phyloP scores from a whole-genome alignment of 768 basidiomycete genomes.

The Tulasnella sp. region DNA sequence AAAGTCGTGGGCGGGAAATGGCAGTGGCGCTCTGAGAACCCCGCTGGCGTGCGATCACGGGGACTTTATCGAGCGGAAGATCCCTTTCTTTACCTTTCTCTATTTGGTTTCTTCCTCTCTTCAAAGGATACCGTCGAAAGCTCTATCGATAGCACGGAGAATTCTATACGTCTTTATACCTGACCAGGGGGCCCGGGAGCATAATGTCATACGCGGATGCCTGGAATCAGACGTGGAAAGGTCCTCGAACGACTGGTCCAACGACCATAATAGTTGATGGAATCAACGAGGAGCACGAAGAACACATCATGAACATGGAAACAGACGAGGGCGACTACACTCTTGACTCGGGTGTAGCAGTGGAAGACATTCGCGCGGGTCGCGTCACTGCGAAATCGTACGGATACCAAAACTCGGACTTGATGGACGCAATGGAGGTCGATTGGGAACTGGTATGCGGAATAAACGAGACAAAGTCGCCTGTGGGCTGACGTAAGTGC shows the following conservation, averaged over 20 bases:
- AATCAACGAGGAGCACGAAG: constrained; percentile 14
- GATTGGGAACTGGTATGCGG: background rate
- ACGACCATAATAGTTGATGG: constrained; percentile 12
- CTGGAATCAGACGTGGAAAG: constrained; percentile 5
- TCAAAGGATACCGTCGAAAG: background rate
- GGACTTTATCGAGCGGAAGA: background rate
- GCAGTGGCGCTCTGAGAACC: background rate
- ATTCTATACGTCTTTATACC: background rate
- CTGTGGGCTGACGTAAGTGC: background rate
- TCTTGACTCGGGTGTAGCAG: background rate
- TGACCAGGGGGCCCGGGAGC: background rate
- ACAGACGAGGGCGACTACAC: constrained; percentile 3
- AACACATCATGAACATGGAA: constrained; percentile 1
- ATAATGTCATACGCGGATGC: constrained; percentile 13
- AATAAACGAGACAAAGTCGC: background rate
- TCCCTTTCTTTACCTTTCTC: background rate
- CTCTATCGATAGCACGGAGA: background rate
- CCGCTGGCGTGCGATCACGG: background rate
- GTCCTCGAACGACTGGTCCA: constrained; percentile 1
- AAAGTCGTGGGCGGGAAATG: background rate
- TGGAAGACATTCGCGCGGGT: background rate
- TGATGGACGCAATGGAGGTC: constrained; percentile 12
- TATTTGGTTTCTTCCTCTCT: background rate
- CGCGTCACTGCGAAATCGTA: background rate
- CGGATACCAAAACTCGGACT: constrained; percentile 1